Percentiles rank a stretch among this genome's conserved stretches.
Conservation (phyloP, 257 asterid species). For the Solanum chaucha region DNA sequence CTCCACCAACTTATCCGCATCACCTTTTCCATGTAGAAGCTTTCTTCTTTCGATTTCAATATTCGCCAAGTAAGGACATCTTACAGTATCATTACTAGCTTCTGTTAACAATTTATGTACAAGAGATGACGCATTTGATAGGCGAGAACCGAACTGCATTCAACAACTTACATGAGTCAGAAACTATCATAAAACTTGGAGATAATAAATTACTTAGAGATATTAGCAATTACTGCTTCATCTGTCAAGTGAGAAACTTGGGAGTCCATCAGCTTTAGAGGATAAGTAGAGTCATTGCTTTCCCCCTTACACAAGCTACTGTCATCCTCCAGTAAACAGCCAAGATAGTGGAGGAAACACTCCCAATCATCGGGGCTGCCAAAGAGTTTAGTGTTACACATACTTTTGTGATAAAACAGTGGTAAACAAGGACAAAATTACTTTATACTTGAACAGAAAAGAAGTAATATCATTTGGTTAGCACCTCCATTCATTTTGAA, state of each 20-base stretch:
- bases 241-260: slow-evolving; percentile 41
- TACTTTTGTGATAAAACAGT: background rate
- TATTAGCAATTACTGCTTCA: slow-evolving; percentile 52
- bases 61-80: slow-evolving; percentile 71
- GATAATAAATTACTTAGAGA: background rate
- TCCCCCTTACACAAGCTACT: slow-evolving; percentile 34
- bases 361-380: slow-evolving; percentile 96
- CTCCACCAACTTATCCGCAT: slow-evolving; percentile 44
- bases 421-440: slow-evolving; percentile 4
- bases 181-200: background rate
- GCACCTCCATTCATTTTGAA: background rate
- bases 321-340: slow-evolving; percentile 83
- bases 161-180: slow-evolving; percentile 19
- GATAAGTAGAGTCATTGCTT: slow-evolving; percentile 19
- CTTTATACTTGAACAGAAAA: background rate
- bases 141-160: slow-evolving; percentile 74
- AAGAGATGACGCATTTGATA: slow-evolving; percentile 56
- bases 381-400: slow-evolving; percentile 6
- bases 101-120: slow-evolving; percentile 41
- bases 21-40: slow-evolving; percentile 61
- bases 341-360: slow-evolving; percentile 69
- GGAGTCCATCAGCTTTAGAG: slow-evolving; percentile 24
- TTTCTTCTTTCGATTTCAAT: slow-evolving; percentile 82
- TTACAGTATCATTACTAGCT: slow-evolving; percentile 32
- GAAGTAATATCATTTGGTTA: background rate